These are phyloP conservation scores for Acanthamoeba polyphaga DNA, from an alignment of 208 protist species.

Conservation along the genomic window DNA sequence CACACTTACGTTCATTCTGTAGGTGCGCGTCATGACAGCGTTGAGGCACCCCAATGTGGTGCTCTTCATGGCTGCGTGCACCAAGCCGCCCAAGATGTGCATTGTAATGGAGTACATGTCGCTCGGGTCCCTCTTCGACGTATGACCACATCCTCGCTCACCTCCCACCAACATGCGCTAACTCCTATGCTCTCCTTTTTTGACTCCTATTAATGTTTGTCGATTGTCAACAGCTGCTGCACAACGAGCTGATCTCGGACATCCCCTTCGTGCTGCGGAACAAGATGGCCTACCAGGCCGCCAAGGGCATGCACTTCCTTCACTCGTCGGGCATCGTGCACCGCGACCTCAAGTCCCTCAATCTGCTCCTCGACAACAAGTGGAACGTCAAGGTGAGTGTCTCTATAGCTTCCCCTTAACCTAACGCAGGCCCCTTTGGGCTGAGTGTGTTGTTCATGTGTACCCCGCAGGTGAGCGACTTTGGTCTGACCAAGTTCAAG, in stretches of 20 bases:
- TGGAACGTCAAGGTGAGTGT: slow-evolving; percentile 54
- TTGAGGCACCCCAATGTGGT: slow-evolving; percentile 67
- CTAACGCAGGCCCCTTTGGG: too few relatives aligned
- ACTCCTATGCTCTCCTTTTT: not conserved
- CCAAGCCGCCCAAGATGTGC: slow-evolving; percentile 59
- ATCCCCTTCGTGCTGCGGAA: slow-evolving; percentile 20
- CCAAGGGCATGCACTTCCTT: slow-evolving; percentile 72
- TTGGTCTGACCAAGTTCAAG: slow-evolving; percentile 54
- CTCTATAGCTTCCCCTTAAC: not conserved
- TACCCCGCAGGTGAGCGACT: slow-evolving; percentile 43
- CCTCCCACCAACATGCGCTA: not conserved
- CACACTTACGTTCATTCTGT: not conserved
- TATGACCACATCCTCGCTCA: not conserved
- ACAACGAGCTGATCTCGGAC: slow-evolving; percentile 47
- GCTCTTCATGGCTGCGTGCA: slow-evolving; percentile 65
- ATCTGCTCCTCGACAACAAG: slow-evolving; percentile 67
- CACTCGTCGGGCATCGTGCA: slow-evolving; percentile 69
- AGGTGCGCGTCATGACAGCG: slow-evolving; percentile 33
- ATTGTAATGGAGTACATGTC: slow-evolving; percentile 71
- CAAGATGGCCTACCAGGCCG: slow-evolving; percentile 70
- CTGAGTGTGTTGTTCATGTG: too few relatives aligned
- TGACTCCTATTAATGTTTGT: not conserved
- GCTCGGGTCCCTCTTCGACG: slow-evolving; percentile 55
- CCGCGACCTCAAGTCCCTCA: slow-evolving; percentile 67
- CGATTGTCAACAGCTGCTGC: not conserved